phyloP scores from a whole-genome alignment of 129 eudicot genomes.

The Erigeron canadensis region DNA sequence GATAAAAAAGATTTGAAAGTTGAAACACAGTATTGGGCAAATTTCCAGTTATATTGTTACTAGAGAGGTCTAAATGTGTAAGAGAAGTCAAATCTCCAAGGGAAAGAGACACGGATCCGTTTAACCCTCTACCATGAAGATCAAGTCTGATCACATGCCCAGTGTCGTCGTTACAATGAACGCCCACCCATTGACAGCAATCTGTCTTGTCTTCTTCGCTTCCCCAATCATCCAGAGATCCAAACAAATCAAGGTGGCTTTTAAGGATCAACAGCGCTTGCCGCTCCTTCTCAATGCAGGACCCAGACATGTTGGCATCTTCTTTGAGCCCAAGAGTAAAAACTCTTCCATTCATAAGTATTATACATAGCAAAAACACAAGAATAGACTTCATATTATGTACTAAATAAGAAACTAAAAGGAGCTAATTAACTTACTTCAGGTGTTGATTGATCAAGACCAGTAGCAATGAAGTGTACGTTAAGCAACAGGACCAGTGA shows the following conservation, averaged over 20 bases:
- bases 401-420: not conserved
- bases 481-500: not conserved
- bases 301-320: constrained; percentile 8
- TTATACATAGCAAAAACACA: not conserved
- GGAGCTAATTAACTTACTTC: not conserved
- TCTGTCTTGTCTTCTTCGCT: constrained; percentile 19
- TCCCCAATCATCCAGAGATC: constrained; percentile 32
- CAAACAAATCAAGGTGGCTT: not conserved
- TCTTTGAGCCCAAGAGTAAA: not conserved
- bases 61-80: constrained; percentile 11
- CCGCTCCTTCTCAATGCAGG: constrained; percentile 25
- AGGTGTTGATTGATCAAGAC: not conserved
- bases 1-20: constrained; percentile 5
- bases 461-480: not conserved
- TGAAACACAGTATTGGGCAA: not conserved
- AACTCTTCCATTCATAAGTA: not conserved
- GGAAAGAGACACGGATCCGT: constrained; percentile 18
- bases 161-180: constrained; percentile 28
- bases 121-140: not conserved
- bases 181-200: constrained; percentile 45
- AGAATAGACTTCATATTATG: not conserved
- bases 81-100: constrained; percentile 21
- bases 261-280: constrained; percentile 35
- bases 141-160: constrained; percentile 38
- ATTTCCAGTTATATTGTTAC: constrained; percentile 9